Evolutionary conservation across 2,329 filamentous ascomycete genomes (phyloP), one percentile per base, ranked within the genome.

Genomic region (Mycogone perniciosa): DNA sequence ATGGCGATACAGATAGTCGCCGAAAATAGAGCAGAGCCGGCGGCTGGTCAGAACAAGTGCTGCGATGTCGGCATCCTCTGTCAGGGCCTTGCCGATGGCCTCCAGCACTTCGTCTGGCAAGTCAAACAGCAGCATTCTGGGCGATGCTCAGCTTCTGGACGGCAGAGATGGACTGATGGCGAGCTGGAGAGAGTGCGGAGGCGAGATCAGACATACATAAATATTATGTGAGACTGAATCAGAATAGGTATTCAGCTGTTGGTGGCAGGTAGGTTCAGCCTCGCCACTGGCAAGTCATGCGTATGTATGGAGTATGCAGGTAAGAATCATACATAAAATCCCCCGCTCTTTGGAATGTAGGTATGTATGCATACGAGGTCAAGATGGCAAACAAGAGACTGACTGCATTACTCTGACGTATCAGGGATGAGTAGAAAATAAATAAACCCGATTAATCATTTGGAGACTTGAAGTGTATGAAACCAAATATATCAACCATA

Each of bases 31-130:
- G 41, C 44, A 51, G 7, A 54, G 33, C 10, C 37, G 52, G 10
- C 20, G 39, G 26, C 44, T 47, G 5, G 52, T 44, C 6, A 43
- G 44, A 27, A 26, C 26, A 8, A 54, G 35, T 7, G 48, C 52
- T 4, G 40, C 44, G 13, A 54, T 48, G n/a, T 54, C 52, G 7
- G 30, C 8, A n/a, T 51, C n/a, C 7, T 30, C 5, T 26, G 20
- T 30, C 9, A 54, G 52, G 5, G 27, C 34, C 3, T 33, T 34
- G 27, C 48, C 52, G 27, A 54, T 54, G 2, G 31, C 44, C 10
- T 27, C 37, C 20, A 54, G 34, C 31, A 54, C 27, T 20, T 54
- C 52, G 31, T 42, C 45, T 7, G 52, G 48, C 7, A 54, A 29
- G 27, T 33, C 34, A 7, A 47, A 13, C 10, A 53, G 31, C 8